Evolutionary conservation across 768 basidiomycete genomes (phyloP).

Genomic region (Dioszegia crocea): DNA sequence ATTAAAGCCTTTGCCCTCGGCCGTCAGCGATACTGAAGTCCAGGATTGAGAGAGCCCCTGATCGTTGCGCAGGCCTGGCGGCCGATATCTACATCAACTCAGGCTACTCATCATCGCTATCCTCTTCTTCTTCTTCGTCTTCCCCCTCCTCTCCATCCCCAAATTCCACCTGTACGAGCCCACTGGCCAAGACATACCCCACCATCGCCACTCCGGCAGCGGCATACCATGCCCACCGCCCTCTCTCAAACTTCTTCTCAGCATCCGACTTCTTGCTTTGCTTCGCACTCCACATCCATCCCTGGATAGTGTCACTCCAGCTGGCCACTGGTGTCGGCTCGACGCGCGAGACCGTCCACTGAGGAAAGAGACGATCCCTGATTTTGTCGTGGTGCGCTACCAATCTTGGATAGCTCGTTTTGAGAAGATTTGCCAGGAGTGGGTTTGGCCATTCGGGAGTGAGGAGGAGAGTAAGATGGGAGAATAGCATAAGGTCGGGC

Average conservation of each 20-base stretch:
- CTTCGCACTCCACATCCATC: background rate
- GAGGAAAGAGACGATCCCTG: slow-evolving; percentile 15
- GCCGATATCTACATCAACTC: background rate
- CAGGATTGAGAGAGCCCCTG: too few relatives aligned
- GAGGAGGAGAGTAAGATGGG: slow-evolving; percentile 29
- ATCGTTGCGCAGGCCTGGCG: too few relatives aligned
- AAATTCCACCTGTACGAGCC: slow-evolving; percentile 31
- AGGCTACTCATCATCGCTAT: background rate
- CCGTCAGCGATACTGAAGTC: too few relatives aligned
- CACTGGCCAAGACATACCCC: slow-evolving; percentile 38
- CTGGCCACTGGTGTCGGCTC: background rate
- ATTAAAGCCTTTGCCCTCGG: too few relatives aligned
- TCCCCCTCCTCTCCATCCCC: slow-evolving; percentile 11
- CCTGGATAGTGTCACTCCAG: background rate
- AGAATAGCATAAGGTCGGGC: slow-evolving; percentile 25
- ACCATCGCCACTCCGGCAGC: slow-evolving; percentile 33
- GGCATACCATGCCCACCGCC: slow-evolving; percentile 40
- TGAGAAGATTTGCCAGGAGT: slow-evolving; percentile 21
- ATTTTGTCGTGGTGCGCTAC: slow-evolving; percentile 27
- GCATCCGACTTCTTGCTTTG: slow-evolving; percentile 15
- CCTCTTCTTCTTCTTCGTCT: slow-evolving; percentile 9
- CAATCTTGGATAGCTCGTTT: slow-evolving; percentile 19
- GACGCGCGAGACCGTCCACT: background rate
- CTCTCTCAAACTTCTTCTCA: slow-evolving; percentile 34
- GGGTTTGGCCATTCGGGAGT: slow-evolving; percentile 29